Conservation (phyloP, 1,284 basidiomycete species). For the Mycena sp. region DNA sequence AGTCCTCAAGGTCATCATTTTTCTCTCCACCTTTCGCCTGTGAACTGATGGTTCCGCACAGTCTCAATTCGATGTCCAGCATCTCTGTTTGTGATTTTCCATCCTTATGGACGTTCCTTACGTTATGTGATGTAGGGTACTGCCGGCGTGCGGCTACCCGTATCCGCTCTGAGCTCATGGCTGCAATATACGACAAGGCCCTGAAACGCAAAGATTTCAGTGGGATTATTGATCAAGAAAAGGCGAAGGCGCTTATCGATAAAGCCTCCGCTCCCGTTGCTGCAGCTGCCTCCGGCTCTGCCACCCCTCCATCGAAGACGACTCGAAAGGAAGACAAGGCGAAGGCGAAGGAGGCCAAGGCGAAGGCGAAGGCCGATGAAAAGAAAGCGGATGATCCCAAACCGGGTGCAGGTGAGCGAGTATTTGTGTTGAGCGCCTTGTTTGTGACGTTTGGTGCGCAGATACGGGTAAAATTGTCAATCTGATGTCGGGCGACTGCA, state of each 20-base stretch:
- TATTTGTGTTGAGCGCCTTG: not conserved
- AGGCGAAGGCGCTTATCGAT: slow-evolving; percentile 28
- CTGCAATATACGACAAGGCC: slow-evolving; percentile 90
- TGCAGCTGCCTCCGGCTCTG: too few species aligned
- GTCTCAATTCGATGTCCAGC: slow-evolving; percentile 6
- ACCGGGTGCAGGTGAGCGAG: slow-evolving; percentile 4
- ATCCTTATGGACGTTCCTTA: not conserved
- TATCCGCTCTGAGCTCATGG: slow-evolving; percentile 79
- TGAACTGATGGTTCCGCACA: not conserved
- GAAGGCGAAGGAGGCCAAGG: not conserved
- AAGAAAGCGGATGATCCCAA: not conserved
- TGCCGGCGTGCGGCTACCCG: slow-evolving; percentile 74
- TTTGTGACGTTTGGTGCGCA: slow-evolving; percentile 44
- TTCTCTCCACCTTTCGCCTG: not conserved
- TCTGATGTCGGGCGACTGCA: slow-evolving; percentile 76
- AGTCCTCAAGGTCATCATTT: not conserved
- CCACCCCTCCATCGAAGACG: too few species aligned
- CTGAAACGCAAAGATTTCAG: slow-evolving; percentile 87
- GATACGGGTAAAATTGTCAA: slow-evolving; percentile 82
- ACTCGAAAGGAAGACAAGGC: too few species aligned
- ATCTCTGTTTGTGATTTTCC: slow-evolving; percentile 40
- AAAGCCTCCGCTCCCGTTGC: not conserved
- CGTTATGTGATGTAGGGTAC: slow-evolving; percentile 52
- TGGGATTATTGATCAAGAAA: slow-evolving; percentile 61
- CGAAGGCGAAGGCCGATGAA: not conserved